Evolutionary conservation across 2,329 filamentous ascomycete species (phyloP).

Genomic region (Sarocladiaceae sp.): DNA sequence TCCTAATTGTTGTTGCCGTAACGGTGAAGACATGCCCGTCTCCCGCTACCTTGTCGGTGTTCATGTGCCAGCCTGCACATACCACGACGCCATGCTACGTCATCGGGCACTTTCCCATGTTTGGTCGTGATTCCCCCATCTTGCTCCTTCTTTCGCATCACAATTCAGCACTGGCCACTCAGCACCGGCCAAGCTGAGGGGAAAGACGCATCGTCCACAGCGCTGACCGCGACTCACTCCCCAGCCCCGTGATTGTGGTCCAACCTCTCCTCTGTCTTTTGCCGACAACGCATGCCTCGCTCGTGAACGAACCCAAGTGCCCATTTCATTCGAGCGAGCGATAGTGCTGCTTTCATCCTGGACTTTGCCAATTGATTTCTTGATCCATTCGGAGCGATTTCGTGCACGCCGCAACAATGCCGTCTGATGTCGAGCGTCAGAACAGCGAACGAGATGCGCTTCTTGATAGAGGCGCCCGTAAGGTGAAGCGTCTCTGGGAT

Average conservation of each 20-base stretch:
- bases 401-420: slow-evolving; percentile 3
- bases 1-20: no score
- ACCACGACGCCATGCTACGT: not conserved
- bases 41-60: not conserved
- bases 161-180: not conserved
- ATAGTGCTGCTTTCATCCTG: not conserved
- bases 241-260: no score
- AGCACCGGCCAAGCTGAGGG: not conserved
- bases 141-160: not conserved
- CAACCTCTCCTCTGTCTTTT: not conserved
- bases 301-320: not conserved
- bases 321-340: not conserved
- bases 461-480: slow-evolving; percentile 41
- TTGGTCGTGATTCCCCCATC: not conserved
- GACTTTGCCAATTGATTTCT: not conserved
- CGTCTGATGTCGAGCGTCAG: slow-evolving; percentile 1
- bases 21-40: no score
- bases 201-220: no score
- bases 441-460: slow-evolving; percentile 31
- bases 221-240: no score
- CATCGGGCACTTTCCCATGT: not conserved
- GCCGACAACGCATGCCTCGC: not conserved
- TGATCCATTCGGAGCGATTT: no score
- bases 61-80: not conserved
- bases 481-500: slow-evolving; percentile 49